A percentile compares a stretch with the other conserved stretches of the same genome.
Evolutionary conservation across 768 basidiomycete genomes (phyloP).

Genomic region (Royoungia palumana): DNA sequence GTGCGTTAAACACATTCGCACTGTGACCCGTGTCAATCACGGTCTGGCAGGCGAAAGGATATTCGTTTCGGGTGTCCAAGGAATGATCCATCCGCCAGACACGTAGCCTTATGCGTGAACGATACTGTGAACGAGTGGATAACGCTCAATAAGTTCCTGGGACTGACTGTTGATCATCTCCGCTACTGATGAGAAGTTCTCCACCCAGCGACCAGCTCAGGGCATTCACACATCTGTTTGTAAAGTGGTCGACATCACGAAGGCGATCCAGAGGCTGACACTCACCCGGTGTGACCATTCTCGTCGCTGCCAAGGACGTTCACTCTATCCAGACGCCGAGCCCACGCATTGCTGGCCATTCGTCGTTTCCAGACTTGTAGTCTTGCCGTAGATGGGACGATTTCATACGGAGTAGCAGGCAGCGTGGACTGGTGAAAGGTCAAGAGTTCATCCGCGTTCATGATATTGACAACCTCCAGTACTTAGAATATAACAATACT

Average conservation of each 20-base stretch:
- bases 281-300: conserved; percentile 77
- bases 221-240: conserved; percentile 68
- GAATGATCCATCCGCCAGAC: conserved; percentile 67
- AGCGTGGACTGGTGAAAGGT: conserved; percentile 3
- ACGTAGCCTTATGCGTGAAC: conserved; percentile 48
- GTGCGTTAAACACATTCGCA: conserved; percentile 81
- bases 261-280: conserved; percentile 1
- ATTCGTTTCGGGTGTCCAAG: conserved; percentile 40
- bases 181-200: conserved; percentile 61
- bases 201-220: conserved; percentile 70
- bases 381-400: conserved; percentile 21
- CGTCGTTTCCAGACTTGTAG: conserved; percentile 23
- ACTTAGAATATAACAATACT: neutral
- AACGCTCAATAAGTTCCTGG: neutral
- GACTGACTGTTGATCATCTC: conserved; percentile 68
- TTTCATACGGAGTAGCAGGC: conserved; percentile 3
- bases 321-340: conserved; percentile 54
- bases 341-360: conserved; percentile 24
- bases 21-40: conserved; percentile 78
- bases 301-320: conserved; percentile 64
- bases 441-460: conserved; percentile 8
- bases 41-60: conserved; percentile 62
- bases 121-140: conserved; percentile 3
- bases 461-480: conserved; percentile 7
- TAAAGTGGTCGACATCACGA: neutral